phyloP scores from a whole-genome alignment of 306 rosid species.

The Hippophae rhamnoides region DNA sequence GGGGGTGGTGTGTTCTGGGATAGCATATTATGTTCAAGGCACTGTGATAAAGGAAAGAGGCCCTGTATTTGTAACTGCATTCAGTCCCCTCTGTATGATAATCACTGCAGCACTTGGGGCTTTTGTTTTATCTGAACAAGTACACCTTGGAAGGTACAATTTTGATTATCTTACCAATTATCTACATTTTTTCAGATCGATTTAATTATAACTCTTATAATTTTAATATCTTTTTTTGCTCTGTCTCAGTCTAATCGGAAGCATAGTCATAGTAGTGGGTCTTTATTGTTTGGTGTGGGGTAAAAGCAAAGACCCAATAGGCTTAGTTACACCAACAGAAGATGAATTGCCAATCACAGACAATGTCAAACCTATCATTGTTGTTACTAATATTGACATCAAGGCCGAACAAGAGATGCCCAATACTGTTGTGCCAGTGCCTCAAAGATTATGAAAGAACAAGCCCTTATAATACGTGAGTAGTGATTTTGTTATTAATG shows the following conservation, averaged over 20 bases:
- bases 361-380: slow-evolving; percentile 16
- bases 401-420: slow-evolving; percentile 16
- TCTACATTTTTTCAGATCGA: not conserved
- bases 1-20: slow-evolving; percentile 93
- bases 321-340: slow-evolving; percentile 10
- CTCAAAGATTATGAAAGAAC: not conserved
- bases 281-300: slow-evolving; percentile 97
- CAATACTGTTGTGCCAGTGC: not conserved
- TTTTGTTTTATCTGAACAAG: slow-evolving; percentile 60
- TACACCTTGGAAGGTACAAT: slow-evolving; percentile 76
- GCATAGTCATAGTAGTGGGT: slow-evolving; percentile 66
- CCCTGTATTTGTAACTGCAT: slow-evolving; percentile 89
- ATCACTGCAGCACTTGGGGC: slow-evolving; percentile 78
- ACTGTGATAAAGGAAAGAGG: slow-evolving; percentile 72
- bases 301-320: slow-evolving; percentile 56
- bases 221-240: not conserved
- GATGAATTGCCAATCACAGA: slow-evolving; percentile 49
- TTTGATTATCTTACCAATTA: not conserved
- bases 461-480: too few species aligned
- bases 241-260: slow-evolving; percentile 61
- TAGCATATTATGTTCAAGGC: slow-evolving; percentile 90
- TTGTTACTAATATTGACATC: slow-evolving; percentile 10
- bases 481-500: too few species aligned
- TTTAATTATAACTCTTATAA: not conserved
- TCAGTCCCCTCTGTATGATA: slow-evolving; percentile 90